These are phyloP conservation scores for Didymella lethalis DNA, from an alignment of 2,329 filamentous ascomycete species.

Conservation along the genomic window DNA sequence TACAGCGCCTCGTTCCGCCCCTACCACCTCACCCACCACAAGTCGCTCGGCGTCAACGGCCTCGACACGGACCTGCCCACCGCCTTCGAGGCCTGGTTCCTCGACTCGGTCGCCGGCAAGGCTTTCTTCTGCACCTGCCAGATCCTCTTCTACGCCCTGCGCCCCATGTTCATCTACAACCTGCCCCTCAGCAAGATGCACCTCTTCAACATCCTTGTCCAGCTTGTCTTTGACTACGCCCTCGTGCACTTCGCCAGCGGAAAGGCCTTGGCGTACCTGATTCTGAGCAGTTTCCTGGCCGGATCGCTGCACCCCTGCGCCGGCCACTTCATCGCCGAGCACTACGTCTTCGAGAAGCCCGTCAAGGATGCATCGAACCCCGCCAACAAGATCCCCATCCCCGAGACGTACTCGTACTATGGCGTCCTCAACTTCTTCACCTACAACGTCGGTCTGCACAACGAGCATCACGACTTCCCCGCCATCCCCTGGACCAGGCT, in stretches of 20 bases:
- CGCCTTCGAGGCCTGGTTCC: constrained; percentile 85
- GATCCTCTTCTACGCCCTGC: constrained; percentile 97
- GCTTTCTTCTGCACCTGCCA: constrained; percentile 99
- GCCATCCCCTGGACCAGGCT: constrained; percentile 94
- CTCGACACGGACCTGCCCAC: constrained; percentile 97
- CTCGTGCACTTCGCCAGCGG: constrained; percentile 69
- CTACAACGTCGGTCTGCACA: constrained; percentile 97
- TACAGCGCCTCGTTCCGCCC: constrained; percentile 98
- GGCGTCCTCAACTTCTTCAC: constrained; percentile 89
- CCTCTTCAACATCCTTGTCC: constrained; percentile 78
- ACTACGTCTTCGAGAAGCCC: constrained; percentile 63
- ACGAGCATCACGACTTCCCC: constrained; percentile 99
- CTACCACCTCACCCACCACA: constrained; percentile 98
- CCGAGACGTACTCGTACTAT: constrained; percentile 98
- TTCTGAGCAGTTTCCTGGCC: constrained; percentile 90
- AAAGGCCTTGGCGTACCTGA: constrained; percentile 78
- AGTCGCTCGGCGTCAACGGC: constrained; percentile 94
- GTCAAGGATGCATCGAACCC: constrained; percentile 66
- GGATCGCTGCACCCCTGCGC: constrained; percentile 93
- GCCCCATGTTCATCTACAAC: constrained; percentile 92
- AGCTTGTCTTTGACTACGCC: constrained; percentile 78
- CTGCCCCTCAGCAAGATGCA: constrained; percentile 88
- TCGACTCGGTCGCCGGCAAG: constrained; percentile 95
- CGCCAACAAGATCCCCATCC: constrained; percentile 62
- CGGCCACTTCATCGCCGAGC: constrained; percentile 98